These are phyloP conservation scores for Fistulifera solaris DNA, from an alignment of 108 stramenopile species.

Conservation along the genomic window DNA sequence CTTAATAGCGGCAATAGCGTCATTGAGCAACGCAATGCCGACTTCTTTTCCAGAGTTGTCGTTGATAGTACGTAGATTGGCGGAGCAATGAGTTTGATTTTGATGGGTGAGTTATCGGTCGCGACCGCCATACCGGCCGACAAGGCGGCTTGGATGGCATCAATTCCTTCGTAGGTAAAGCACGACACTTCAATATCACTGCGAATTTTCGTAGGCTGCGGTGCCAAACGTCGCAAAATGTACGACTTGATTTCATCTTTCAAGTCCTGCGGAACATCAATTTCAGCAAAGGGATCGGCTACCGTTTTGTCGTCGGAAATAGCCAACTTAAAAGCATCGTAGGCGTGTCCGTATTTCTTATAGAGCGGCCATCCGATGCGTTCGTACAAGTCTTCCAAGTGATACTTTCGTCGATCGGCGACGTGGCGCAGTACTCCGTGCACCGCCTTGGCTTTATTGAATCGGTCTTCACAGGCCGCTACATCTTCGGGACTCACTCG, in stretches of 20 bases:
- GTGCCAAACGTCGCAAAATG: conserved; percentile 86
- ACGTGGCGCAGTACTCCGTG: conserved; percentile 94
- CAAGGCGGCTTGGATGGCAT: conserved; percentile 95
- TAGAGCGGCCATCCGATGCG: conserved; percentile 97
- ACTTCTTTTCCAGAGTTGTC: conserved; percentile 92
- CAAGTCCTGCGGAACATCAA: conserved; percentile 64
- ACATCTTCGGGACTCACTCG: conserved; percentile 97
- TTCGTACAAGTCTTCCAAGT: conserved; percentile 91
- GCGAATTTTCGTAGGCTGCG: conserved; percentile 97
- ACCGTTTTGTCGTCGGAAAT: conserved; percentile 74
- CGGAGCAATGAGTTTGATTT: conserved; percentile 96
- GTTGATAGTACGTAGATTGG: conserved; percentile 95
- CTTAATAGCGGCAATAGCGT: conserved; percentile 82
- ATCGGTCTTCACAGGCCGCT: conserved; percentile 94
- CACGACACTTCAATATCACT: conserved; percentile 98
- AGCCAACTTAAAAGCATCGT: conserved; percentile 96
- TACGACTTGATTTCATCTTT: conserved; percentile 80
- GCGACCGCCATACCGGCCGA: conserved; percentile 86
- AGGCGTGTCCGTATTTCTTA: conserved; percentile 94
- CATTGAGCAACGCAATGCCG: conserved; percentile 86
- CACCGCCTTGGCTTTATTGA: conserved; percentile 96
- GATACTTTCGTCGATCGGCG: conserved; percentile 82
- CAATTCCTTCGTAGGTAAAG: conserved; percentile 98
- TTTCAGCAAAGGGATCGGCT: conserved; percentile 65
- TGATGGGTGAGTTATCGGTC: conserved; percentile 73